phyloP scores from a whole-genome alignment of 2,329 filamentous ascomycete species.

The Colletotrichum melonis region DNA sequence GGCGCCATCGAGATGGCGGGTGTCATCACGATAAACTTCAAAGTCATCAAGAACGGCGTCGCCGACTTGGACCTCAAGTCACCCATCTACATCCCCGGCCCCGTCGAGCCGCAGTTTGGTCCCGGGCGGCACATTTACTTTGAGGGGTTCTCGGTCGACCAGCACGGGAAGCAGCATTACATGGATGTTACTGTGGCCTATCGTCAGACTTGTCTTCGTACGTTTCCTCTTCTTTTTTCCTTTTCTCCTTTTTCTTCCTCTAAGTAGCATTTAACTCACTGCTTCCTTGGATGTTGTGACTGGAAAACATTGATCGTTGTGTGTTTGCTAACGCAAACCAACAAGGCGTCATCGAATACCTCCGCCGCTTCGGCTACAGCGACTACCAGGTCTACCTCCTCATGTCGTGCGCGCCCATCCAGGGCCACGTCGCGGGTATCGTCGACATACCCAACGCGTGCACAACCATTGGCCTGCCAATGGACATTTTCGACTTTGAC shows the following conservation, averaged over 20 bases:
- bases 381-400: conserved; percentile 88
- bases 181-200: conserved; percentile 90
- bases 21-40: conserved; percentile 90
- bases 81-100: conserved; percentile 87
- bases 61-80: conserved; percentile 80
- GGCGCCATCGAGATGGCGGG: conserved; percentile 96
- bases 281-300: too few relatives aligned
- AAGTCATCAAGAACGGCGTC: conserved; percentile 85
- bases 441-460: conserved; percentile 94
- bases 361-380: conserved; percentile 77
- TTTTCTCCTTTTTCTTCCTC: too few relatives aligned
- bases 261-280: too few relatives aligned
- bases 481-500: conserved; percentile 97
- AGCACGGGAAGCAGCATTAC: conserved; percentile 89
- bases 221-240: conserved; percentile 34
- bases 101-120: conserved; percentile 89
- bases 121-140: conserved; percentile 86
- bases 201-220: conserved; percentile 78
- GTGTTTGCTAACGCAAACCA: background rate
- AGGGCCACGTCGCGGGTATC: conserved; percentile 89
- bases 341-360: conserved; percentile 80
- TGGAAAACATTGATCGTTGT: too few relatives aligned
- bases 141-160: conserved; percentile 90
- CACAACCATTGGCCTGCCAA: conserved; percentile 87
- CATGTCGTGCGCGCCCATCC: conserved; percentile 85